A percentile compares a stretch with the other conserved stretches of the same genome.
phyloP scores from a whole-genome alignment of 441 rosid genomes.

The Mallotus japonicus region DNA sequence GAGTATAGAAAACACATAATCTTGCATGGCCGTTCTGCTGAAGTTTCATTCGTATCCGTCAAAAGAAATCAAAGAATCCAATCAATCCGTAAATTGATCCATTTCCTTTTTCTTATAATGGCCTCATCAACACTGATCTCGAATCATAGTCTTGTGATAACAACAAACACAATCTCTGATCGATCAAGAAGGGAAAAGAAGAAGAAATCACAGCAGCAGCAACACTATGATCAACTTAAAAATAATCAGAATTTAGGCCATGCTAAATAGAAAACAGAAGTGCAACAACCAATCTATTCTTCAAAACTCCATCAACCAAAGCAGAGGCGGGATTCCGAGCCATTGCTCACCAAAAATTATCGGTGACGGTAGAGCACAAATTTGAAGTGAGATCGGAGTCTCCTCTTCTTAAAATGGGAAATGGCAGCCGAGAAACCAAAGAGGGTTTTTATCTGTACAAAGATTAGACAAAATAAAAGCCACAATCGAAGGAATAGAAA shows the following conservation, averaged over 20 bases:
- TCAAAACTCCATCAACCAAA: conserved; percentile 62
- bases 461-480: too few species aligned
- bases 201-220: conserved; percentile 47
- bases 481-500: too few species aligned
- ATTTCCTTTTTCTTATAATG: conserved; percentile 23
- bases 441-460: too few species aligned
- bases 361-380: too few species aligned
- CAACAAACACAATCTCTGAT: conserved; percentile 40
- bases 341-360: too few species aligned
- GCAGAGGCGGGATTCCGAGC: too few species aligned
- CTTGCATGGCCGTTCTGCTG: too few species aligned
- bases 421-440: too few species aligned
- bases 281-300: conserved; percentile 78
- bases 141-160: conserved; percentile 41
- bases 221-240: conserved; percentile 28
- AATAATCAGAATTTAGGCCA: conserved; percentile 34
- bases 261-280: conserved; percentile 70
- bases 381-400: too few species aligned
- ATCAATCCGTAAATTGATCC: neutral
- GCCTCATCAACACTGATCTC: conserved; percentile 41
- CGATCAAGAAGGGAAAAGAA: conserved; percentile 58
- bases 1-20: too few species aligned
- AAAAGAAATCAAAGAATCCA: neutral
- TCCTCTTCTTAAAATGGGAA: too few species aligned
- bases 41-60: neutral